phyloP scores from a whole-genome alignment of 2,329 filamentous ascomycete species.

The Periglandula ipomoeae region DNA sequence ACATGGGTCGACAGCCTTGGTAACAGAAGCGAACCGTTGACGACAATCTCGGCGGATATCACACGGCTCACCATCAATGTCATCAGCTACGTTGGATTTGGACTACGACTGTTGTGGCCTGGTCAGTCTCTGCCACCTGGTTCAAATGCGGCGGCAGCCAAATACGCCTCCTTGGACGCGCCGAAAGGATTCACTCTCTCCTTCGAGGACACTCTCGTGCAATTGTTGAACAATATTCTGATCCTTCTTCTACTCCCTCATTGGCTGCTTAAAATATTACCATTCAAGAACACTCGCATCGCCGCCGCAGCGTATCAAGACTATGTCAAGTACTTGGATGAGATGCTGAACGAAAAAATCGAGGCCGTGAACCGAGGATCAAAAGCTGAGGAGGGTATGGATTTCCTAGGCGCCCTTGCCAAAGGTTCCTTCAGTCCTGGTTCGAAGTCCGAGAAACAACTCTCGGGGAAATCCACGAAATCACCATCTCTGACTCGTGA shows the following conservation, averaged over 20 bases:
- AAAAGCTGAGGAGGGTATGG: constrained; percentile 37
- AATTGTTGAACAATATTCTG: constrained; percentile 54
- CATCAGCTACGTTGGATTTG: constrained; percentile 62
- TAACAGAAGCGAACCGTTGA: constrained; percentile 33
- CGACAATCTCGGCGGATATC: constrained; percentile 51
- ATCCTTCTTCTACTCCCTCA: constrained; percentile 50
- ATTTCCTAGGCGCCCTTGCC: constrained; percentile 40
- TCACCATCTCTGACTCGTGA: constrained; percentile 40
- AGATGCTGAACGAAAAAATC: constrained; percentile 55
- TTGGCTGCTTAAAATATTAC: constrained; percentile 44
- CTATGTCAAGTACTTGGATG: constrained; percentile 60
- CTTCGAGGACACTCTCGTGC: constrained; percentile 54
- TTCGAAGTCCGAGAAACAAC: constrained; percentile 28
- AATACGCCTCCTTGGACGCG: constrained; percentile 37
- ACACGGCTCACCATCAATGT: constrained; percentile 52
- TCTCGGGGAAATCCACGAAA: constrained; percentile 12
- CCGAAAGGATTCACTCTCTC: constrained; percentile 50
- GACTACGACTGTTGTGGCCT: constrained; percentile 51
- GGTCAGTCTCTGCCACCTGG: constrained; percentile 43
- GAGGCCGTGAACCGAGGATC: constrained; percentile 28
- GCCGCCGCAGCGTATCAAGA: constrained; percentile 49
- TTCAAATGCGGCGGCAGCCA: constrained; percentile 34
- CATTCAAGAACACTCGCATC: constrained; percentile 40
- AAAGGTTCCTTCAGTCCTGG: constrained; percentile 3
- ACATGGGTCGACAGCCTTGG: constrained; percentile 39